Evolutionary conservation across 768 basidiomycete species (phyloP).

Genomic region (Suillus subaureus): DNA sequence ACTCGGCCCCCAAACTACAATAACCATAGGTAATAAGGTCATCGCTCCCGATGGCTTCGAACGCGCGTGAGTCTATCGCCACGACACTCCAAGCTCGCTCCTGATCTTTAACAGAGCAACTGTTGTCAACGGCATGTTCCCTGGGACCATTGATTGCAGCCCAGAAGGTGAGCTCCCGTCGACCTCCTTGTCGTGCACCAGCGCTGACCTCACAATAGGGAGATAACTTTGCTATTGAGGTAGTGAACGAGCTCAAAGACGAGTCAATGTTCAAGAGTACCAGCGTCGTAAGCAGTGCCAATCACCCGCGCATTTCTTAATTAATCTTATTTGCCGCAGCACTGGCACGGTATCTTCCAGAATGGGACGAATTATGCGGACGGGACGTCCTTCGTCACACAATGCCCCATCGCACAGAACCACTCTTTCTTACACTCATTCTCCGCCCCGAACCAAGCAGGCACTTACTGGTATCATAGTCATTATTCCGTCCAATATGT

Average conservation of each 20-base stretch:
- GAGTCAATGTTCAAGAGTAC: slow-evolving; percentile 50
- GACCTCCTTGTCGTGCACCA: neutral
- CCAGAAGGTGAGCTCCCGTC: slow-evolving; percentile 31
- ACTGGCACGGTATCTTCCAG: slow-evolving; percentile 59
- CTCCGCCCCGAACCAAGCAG: slow-evolving; percentile 22
- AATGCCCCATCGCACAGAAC: slow-evolving; percentile 30
- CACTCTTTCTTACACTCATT: slow-evolving; percentile 27
- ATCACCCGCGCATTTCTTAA: neutral
- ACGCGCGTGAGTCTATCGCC: slow-evolving; percentile 33
- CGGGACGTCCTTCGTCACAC: slow-evolving; percentile 40
- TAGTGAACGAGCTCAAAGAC: slow-evolving; percentile 46
- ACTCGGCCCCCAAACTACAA: slow-evolving; percentile 23
- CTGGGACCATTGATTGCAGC: slow-evolving; percentile 47
- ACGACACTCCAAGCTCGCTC: neutral
- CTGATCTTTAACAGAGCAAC: slow-evolving; percentile 34
- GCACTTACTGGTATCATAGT: slow-evolving; percentile 39
- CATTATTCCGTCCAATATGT: slow-evolving; percentile 41
- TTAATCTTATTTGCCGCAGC: slow-evolving; percentile 32
- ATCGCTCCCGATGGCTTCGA: slow-evolving; percentile 52
- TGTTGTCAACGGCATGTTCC: slow-evolving; percentile 44
- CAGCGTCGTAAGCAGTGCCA: slow-evolving; percentile 43
- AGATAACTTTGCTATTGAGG: slow-evolving; percentile 43
- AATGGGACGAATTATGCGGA: slow-evolving; percentile 45
- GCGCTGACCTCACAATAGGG: slow-evolving; percentile 30
- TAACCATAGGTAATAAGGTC: slow-evolving; percentile 40